Evolutionary conservation across 2,329 filamentous ascomycete genomes (phyloP), one percentile per base, ranked within the genome.

Genomic region (Aspergillus arachidicola): DNA sequence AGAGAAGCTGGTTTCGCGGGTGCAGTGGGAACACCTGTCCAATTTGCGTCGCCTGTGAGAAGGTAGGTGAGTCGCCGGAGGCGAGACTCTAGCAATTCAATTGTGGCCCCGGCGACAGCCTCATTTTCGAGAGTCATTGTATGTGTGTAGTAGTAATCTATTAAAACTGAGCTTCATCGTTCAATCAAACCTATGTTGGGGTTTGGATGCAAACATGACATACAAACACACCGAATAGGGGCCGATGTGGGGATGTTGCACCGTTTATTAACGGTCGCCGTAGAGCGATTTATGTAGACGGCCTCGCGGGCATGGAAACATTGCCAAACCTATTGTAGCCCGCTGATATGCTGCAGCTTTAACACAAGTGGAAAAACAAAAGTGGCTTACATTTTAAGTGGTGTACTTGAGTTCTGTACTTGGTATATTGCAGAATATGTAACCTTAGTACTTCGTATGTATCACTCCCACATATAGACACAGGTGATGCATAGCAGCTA

Each of bases 11-110:
- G 76, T 62, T 75, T 75, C 43, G 72, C 58, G 46, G 74, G 74
- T 26, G 73, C 61, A 30, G 69, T 70, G 48, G 79, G 78, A 14
- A 75, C 66, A 41, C 79, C 79, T 5, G 76, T 76, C 75, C 79
- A 80, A 66, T 75, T 73, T 23, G 76, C 74, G 57, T 74, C 71
- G 59, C 80, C 80, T 12, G 76, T 79, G 14, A 83, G 72, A 51
- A 83, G 75, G 68, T 79, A 83, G 64, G 81, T 78, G 58, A 82
- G 73, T 54, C 79, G 75, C 57, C 74, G 77, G 12, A 83, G 74
- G 57, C 81, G 80, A 11, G 75, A 73, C 64, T 82, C 78, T 12
- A 83, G 78, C 51, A 82, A 75, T 59, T 80, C 77, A 21, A 81
- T 77, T 4, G 79, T 80, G 23, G 78, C 76, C 6, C 75, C 72